A percentile compares a stretch with the other conserved stretches of the same genome.
Evolutionary conservation across 352 stramenopile species (phyloP).

Genomic region (Aphanomyces invadans): DNA sequence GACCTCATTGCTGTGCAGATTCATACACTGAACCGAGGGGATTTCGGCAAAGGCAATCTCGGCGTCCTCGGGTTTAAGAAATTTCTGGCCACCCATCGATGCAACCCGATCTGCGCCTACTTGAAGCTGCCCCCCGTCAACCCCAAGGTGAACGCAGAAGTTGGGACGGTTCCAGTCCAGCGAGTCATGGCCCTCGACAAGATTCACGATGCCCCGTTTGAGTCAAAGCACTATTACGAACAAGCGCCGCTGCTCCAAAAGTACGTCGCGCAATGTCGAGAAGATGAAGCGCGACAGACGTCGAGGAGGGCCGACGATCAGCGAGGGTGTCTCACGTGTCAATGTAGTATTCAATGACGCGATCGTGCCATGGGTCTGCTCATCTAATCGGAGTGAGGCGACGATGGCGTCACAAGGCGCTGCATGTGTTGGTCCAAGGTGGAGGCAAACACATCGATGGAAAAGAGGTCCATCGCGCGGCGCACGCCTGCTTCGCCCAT

Average conservation of each 20-base stretch:
- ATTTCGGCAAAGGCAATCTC: conserved; percentile 85
- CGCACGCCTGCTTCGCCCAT: conserved; percentile 48
- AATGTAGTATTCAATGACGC: conserved; percentile 20
- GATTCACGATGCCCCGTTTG: conserved; percentile 61
- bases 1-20: conserved; percentile 32
- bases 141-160: conserved; percentile 49
- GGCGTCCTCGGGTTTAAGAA: conserved; percentile 79
- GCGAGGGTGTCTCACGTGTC: conserved; percentile 9
- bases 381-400: neutral
- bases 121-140: conserved; percentile 76
- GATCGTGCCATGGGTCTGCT: too few relatives aligned
- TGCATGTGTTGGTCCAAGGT: conserved; percentile 35
- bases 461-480: conserved; percentile 54
- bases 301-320: neutral
- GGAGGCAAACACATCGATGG: conserved; percentile 63
- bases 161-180: conserved; percentile 64
- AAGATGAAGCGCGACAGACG: conserved; percentile 33
- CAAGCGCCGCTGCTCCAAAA: conserved; percentile 81
- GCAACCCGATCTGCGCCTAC: conserved; percentile 84
- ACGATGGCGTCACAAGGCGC: neutral
- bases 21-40: conserved; percentile 76
- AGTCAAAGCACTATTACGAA: conserved; percentile 84
- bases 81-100: conserved; percentile 79
- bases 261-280: conserved; percentile 66
- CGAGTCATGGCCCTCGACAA: conserved; percentile 73